Evolutionary conservation across 768 basidiomycete genomes (phyloP).

Genomic region (Rubroboletus pulcherrimus): DNA sequence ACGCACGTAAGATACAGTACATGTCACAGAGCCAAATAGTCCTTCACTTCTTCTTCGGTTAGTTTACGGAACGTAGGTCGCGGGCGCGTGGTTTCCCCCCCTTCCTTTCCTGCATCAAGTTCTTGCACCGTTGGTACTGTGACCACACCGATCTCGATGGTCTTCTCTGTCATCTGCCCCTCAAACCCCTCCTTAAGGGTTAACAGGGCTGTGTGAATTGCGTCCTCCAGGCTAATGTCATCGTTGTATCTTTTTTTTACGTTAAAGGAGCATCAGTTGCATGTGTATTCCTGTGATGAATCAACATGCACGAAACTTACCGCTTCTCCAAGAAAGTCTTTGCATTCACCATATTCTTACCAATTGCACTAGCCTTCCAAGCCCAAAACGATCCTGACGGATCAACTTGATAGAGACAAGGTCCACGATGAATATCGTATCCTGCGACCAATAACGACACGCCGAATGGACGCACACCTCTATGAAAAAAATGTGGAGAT

Average conservation of each 20-base stretch:
- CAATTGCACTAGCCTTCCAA: constrained; percentile 99
- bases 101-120: constrained; percentile 60
- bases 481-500: constrained; percentile 42
- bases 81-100: constrained; percentile 62
- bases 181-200: constrained; percentile 99
- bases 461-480: constrained; percentile 98
- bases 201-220: constrained; percentile 96
- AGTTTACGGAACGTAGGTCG: constrained; percentile 93
- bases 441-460: constrained; percentile 96
- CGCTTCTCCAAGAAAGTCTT: constrained; percentile 99
- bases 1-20: constrained; percentile 32
- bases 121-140: constrained; percentile 74
- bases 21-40: constrained; percentile 82
- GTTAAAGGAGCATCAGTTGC: constrained; percentile 16
- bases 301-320: constrained; percentile 44
- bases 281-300: constrained; percentile 15
- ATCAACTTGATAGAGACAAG: constrained; percentile 97
- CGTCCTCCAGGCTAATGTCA: constrained; percentile 97
- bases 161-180: constrained; percentile 99
- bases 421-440: constrained; percentile 93
- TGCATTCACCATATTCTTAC: constrained; percentile 99
- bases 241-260: constrained; percentile 90
- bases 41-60: constrained; percentile 93
- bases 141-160: constrained; percentile 96
- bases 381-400: constrained; percentile 99